phyloP scores from a whole-genome alignment of 108 stramenopile species.

The Nitzschia sp. region DNA sequence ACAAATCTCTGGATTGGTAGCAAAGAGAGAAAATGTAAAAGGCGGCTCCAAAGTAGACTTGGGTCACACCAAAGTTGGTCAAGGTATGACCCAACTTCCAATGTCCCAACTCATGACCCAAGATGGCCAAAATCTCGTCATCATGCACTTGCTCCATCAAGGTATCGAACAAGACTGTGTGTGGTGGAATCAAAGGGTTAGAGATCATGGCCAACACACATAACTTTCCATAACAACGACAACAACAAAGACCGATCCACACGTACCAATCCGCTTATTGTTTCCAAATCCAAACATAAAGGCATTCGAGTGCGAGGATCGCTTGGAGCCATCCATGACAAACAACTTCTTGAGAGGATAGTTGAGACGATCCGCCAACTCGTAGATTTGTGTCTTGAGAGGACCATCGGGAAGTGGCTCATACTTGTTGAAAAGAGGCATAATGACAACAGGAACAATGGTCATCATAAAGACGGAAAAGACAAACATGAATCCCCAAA shows the following conservation, averaged over 20 bases:
- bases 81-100: slow-evolving; percentile 98
- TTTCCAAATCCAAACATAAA: slow-evolving; percentile 98
- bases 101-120: slow-evolving; percentile 92
- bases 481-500: slow-evolving; percentile 91
- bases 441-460: slow-evolving; percentile 91
- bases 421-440: slow-evolving; percentile 99
- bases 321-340: slow-evolving; percentile 96
- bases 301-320: slow-evolving; percentile 96
- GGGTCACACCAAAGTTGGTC: slow-evolving; percentile 87
- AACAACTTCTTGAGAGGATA: slow-evolving; percentile 98
- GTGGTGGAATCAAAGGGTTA: background rate
- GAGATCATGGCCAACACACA: no score
- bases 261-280: slow-evolving; percentile 93
- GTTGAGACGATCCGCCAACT: slow-evolving; percentile 78
- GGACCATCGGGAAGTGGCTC: slow-evolving; percentile 88
- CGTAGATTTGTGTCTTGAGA: slow-evolving; percentile 87
- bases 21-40: slow-evolving; percentile 90
- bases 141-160: slow-evolving; percentile 82
- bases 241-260: background rate
- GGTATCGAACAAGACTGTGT: slow-evolving; percentile 93
- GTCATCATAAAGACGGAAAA: slow-evolving; percentile 92
- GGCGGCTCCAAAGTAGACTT: slow-evolving; percentile 86
- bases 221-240: background rate
- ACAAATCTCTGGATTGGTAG: slow-evolving; percentile 67
- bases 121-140: slow-evolving; percentile 92